A percentile compares a stretch with the other conserved stretches of the same genome.
phyloP scores from a whole-genome alignment of 768 basidiomycete species.

The Hemileccinum impolitum region DNA sequence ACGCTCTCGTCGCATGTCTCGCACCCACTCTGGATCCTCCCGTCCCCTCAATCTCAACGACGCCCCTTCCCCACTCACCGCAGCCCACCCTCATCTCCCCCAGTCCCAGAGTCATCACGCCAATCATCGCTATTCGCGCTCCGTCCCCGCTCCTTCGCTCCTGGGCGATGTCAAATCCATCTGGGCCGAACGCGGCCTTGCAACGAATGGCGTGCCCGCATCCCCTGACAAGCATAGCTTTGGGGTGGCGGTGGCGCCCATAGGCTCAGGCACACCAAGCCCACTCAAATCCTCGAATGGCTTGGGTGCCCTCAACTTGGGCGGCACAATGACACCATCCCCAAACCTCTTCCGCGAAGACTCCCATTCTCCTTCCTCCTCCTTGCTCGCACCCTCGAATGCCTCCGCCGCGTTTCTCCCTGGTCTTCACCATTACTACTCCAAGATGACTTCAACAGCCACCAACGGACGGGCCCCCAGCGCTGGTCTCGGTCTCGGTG shows the following conservation, averaged over 20 bases:
- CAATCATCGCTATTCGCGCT: constrained; percentile 74
- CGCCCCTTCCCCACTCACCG: constrained; percentile 14
- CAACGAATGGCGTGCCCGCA: constrained; percentile 32
- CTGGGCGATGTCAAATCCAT: constrained; percentile 76
- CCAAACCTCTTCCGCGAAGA: constrained; percentile 34
- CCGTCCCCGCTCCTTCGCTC: constrained; percentile 74
- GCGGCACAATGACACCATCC: constrained; percentile 5
- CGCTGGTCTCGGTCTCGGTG: constrained; percentile 18
- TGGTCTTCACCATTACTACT: constrained; percentile 63
- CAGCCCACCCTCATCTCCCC: constrained; percentile 10
- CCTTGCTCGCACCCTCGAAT: constrained; percentile 61
- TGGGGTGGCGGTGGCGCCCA: constrained; percentile 18
- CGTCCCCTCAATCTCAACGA: constrained; percentile 21
- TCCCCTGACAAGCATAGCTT: constrained; percentile 34
- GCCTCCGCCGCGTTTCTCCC: constrained; percentile 82
- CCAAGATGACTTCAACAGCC: constrained; percentile 42
- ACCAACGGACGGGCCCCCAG: constrained; percentile 28
- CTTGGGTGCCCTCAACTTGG: constrained; percentile 26
- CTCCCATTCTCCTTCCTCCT: constrained; percentile 29
- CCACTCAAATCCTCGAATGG: constrained; percentile 49
- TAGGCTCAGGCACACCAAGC: constrained; percentile 44
- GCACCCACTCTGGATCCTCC: constrained; percentile 54
- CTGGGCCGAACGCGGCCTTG: constrained; percentile 61
- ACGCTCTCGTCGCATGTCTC: constrained; percentile 74
- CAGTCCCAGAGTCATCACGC: constrained; percentile 23